Base-by-base conservation (phyloP, 805 yeast genomes). In the Dipodascus geniculatus region DNA sequence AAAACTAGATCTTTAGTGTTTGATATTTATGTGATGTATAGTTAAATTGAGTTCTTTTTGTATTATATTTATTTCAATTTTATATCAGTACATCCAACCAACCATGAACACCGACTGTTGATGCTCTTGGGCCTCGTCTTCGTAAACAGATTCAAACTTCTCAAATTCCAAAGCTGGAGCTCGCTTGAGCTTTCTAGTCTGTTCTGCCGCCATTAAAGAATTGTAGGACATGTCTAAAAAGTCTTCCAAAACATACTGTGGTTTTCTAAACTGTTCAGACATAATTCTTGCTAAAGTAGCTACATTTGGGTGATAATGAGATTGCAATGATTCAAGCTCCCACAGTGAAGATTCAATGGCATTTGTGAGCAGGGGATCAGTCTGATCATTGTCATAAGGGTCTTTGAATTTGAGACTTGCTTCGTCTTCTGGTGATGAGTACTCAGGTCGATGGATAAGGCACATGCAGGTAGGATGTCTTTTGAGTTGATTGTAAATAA, bases 381-480 rank as follows among this genome's bases (percentile, higher is more conserved):
- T 53, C 61, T 87, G 95, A 1, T 66, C 56, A 33, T 73, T 69
- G 58, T 84, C 73, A 64, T 78, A 91, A 2, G 95, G 85, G 65
- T 93, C 98, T 23, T 55, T 55, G 59, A 70, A 74, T 38, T 38
- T 38, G 8, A 38, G 20, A 9, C 4, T 3, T 6, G 44, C 44
- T 2, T 74, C 78, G 2, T 65, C 65, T 3, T 58, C 59, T 3
- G 42, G 44, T 1, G 51, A 48, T 3, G 65, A 65, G 0, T 56
- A 53, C 9, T 62, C 61, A 3, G 50, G 54, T 58, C 71, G 63
- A 63, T 93, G 98, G 47, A 91, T 75, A 77, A 91, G 73, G 22
- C 84, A 72, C 96, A 90, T 91, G 74, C 97, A 90, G 3, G 90
- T 81, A 48, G 97, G 97, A 69, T 93, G 99, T 61, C 87, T 81